These are phyloP conservation scores for Melastoma malabathricum DNA, from an alignment of 345 rosid species.

Conservation along the genomic window DNA sequence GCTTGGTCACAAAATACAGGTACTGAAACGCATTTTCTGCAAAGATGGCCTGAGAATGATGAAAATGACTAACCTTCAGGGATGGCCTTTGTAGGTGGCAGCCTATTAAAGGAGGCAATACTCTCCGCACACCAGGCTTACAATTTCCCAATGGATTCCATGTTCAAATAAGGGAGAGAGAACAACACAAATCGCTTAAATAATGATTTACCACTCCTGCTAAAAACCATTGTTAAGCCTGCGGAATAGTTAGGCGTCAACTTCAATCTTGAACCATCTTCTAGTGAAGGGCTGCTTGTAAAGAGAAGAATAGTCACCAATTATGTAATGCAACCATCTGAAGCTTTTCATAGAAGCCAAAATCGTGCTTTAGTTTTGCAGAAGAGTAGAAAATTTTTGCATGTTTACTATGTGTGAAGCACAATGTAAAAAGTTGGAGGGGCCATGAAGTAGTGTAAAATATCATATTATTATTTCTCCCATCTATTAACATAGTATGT, in stretches of 20 bases:
- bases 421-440: too few relatives aligned
- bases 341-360: too few relatives aligned
- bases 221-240: not conserved
- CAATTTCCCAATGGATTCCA: conserved; percentile 75
- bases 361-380: too few relatives aligned
- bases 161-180: conserved; percentile 38
- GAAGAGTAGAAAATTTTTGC: too few relatives aligned
- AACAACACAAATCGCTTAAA: not conserved
- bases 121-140: conserved; percentile 69
- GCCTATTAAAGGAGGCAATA: conserved; percentile 57
- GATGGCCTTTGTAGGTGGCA: conserved; percentile 46
- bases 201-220: not conserved
- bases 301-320: too few relatives aligned
- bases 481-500: too few relatives aligned
- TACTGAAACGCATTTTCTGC: conserved; percentile 9
- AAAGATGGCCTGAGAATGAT: not conserved
- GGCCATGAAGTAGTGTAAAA: too few relatives aligned
- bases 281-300: too few relatives aligned
- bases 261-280: not conserved
- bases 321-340: too few relatives aligned
- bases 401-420: too few relatives aligned
- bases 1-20: conserved; percentile 82
- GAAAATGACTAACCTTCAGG: conserved; percentile 5
- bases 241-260: not conserved
- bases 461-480: too few relatives aligned